Base-by-base conservation (phyloP, 257 asterid genomes). In the Salvia rosmarinus region DNA sequence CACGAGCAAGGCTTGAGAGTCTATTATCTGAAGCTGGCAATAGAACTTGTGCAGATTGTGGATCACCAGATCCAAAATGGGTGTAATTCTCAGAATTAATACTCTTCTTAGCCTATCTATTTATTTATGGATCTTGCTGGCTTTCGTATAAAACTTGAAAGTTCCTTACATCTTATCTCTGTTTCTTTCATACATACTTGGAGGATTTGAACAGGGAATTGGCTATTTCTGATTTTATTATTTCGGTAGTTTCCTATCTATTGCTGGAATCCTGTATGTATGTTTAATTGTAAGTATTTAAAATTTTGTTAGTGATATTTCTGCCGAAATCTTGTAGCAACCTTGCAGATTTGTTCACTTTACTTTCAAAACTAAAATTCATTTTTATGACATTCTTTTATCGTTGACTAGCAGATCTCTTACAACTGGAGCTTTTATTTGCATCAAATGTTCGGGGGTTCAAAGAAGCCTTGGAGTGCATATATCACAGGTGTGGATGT, bases 391-490 rank as follows among this genome's bases (percentile, higher is more conserved):
- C 17, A 12, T 8, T 25, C 13, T 73, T 71, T 47, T 70, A 23
- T 39, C 73, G 77, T 64, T 77, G 65, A 69, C 25, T 56, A 70
- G 46, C 90, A 89, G 96, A 80, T 92, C 98, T 19, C 65, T 85
- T 67, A 88, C 81, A 71, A 75, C 86, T 42, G 98, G 96, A 74
- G 91, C 88, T 46, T 92, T 90, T 74, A 82, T 92, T 83, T 92
- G 98, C 79, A 92, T 92, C 73, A 89, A 92, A 79, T 92, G 96
- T 81, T 90, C 98, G 39, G 96, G 98, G 73, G 89, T 86, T 37
- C 98, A 92, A 78, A 86, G 98, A 83, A 90, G 98, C 80, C 92
- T 92, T 20, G 98, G 98, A 74, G 98, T 87, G 70, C 98, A 92
- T 74, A 88, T 90, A 80, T 75, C 98, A 4, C 89, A 92, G 96